Evolutionary conservation across 192 early-diverging fungal genomes (phyloP).

Genomic region (Coemansia sp.): DNA sequence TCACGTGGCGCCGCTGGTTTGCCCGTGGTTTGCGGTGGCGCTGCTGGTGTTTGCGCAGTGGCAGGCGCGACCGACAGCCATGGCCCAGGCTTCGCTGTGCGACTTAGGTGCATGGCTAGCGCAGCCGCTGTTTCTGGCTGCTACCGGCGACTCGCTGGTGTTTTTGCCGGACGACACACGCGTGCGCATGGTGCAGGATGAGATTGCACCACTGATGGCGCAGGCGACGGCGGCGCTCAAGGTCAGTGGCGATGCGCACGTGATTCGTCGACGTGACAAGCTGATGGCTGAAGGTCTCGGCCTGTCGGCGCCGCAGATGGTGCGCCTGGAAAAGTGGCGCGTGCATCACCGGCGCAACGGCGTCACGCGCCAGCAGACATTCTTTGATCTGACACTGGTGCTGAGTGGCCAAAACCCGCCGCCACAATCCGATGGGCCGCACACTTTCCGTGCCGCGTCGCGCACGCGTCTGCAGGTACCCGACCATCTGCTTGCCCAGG

Average conservation of each 20-base stretch:
- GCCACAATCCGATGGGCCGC: slow-evolving; percentile 29
- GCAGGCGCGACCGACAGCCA: slow-evolving; percentile 49
- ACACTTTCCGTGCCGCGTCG: slow-evolving; percentile 40
- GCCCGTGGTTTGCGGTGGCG: slow-evolving; percentile 48
- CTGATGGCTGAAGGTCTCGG: slow-evolving; percentile 47
- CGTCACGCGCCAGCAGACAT: slow-evolving; percentile 52
- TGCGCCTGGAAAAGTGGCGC: slow-evolving; percentile 51
- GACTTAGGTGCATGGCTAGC: slow-evolving; percentile 38
- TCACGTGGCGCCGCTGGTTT: slow-evolving; percentile 36
- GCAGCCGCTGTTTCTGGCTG: slow-evolving; percentile 50
- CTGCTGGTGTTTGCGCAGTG: slow-evolving; percentile 48
- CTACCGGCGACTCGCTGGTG: slow-evolving; percentile 46
- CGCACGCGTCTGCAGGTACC: slow-evolving; percentile 54
- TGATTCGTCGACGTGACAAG: slow-evolving; percentile 50
- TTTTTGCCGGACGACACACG: slow-evolving; percentile 51
- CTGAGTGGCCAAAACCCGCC: slow-evolving; percentile 49
- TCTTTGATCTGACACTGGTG: slow-evolving; percentile 53
- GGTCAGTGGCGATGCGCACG: slow-evolving; percentile 35
- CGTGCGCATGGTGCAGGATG: slow-evolving; percentile 50
- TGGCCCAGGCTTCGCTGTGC: slow-evolving; percentile 41
- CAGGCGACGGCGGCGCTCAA: slow-evolving; percentile 23
- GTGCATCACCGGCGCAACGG: slow-evolving; percentile 52
- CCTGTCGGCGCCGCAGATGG: slow-evolving; percentile 50
- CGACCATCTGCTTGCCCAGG: slow-evolving; percentile 47
- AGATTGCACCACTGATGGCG: slow-evolving; percentile 39